Evolutionary conservation across 345 rosid species (phyloP).

Genomic region (Mallotus nudiflorus): DNA sequence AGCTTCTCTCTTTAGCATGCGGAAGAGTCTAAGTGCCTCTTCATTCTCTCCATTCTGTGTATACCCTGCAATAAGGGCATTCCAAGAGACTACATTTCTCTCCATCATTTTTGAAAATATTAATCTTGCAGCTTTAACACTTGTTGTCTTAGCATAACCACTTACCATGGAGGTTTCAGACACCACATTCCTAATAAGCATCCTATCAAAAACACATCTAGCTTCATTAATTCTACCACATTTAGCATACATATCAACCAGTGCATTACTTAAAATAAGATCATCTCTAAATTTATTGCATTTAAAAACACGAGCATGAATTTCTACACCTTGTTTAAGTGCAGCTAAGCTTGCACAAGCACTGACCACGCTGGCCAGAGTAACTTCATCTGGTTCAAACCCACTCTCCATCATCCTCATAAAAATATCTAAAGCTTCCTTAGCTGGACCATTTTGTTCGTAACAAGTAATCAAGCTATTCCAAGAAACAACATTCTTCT

Average conservation of each 20-base stretch:
- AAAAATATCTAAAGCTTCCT: constrained; percentile 61
- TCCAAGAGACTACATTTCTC: constrained; percentile 85
- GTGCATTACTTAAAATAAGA: constrained; percentile 61
- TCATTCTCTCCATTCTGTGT: constrained; percentile 82
- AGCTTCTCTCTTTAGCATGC: constrained; percentile 67
- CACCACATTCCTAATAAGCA: constrained; percentile 58
- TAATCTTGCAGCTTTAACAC: constrained; percentile 63
- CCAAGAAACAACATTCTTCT: constrained; percentile 77
- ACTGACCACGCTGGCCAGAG: constrained; percentile 76
- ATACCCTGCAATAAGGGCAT: constrained; percentile 89
- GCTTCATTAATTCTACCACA: constrained; percentile 43
- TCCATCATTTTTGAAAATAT: constrained; percentile 76
- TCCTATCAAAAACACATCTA: constrained; percentile 62
- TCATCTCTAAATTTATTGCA: constrained; percentile 58
- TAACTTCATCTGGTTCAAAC: constrained; percentile 70
- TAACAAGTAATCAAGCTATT: constrained; percentile 83
- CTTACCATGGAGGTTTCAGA: constrained; percentile 86
- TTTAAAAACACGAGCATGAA: constrained; percentile 62
- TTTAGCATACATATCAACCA: constrained; percentile 27
- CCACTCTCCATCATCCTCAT: constrained; percentile 53
- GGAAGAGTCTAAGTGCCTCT: constrained; percentile 65
- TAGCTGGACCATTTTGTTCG: constrained; percentile 82
- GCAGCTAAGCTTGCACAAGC: constrained; percentile 77
- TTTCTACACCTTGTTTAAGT: constrained; percentile 57
- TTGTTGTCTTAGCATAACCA: constrained; percentile 73